phyloP scores from a whole-genome alignment of 305 asterid genomes.

The Stenogyne calaminthoides region DNA sequence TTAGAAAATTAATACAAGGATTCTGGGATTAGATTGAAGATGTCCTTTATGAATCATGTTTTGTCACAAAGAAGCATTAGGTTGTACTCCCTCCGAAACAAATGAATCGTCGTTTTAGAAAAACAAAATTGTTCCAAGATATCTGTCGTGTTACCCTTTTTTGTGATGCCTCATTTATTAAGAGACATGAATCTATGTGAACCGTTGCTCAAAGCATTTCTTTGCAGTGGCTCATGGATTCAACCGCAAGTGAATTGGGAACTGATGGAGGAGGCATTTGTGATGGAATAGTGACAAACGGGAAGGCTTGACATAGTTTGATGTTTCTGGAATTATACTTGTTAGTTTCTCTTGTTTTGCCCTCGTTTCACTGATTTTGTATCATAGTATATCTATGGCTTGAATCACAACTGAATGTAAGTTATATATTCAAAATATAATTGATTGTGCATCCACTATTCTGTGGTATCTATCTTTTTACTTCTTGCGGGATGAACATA shows the following conservation, averaged over 20 bases:
- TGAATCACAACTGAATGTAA: neutral
- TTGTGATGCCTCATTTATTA: too few species aligned
- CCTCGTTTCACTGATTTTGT: neutral
- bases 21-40: neutral
- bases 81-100: too few species aligned
- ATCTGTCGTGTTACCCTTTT: too few species aligned
- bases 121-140: too few species aligned
- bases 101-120: too few species aligned
- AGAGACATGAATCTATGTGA: too few species aligned
- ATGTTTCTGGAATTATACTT: conserved; percentile 9
- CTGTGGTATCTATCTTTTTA: neutral
- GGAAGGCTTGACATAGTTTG: conserved; percentile 35
- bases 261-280: conserved; percentile 34
- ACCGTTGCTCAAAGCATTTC: neutral
- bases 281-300: conserved; percentile 37
- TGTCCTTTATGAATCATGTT: neutral
- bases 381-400: neutral
- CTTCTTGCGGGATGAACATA: neutral
- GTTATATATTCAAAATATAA: neutral
- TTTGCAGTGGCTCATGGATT: conserved; percentile 44
- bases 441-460: neutral
- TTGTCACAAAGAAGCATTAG: neutral
- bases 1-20: conserved; percentile 3
- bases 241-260: conserved; percentile 41
- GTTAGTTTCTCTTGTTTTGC: neutral